Percentiles rank a stretch among this genome's conserved stretches.
phyloP scores from a whole-genome alignment of 306 rosid species.

The Inga leiocalycina region DNA sequence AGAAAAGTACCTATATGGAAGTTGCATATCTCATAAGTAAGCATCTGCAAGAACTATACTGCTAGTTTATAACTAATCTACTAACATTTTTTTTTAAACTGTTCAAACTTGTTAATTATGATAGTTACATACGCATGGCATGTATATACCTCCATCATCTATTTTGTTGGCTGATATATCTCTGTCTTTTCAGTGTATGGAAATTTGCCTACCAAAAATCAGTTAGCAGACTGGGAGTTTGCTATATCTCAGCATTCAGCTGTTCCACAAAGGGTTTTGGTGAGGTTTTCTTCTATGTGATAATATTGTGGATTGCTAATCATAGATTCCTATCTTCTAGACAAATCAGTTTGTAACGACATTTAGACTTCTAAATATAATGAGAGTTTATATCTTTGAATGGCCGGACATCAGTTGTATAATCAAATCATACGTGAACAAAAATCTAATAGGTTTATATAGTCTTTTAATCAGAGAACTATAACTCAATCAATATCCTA shows the following conservation, averaged over 20 bases:
- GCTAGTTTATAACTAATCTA: neutral
- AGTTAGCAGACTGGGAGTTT: slow-evolving; percentile 79
- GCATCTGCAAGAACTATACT: slow-evolving; percentile 16
- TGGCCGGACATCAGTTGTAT: neutral
- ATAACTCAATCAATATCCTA: neutral
- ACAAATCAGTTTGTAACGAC: neutral
- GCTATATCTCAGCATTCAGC: slow-evolving; percentile 92
- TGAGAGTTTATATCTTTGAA: neutral
- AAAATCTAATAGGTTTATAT: slow-evolving; percentile 10
- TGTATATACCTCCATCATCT: neutral
- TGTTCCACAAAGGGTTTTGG: slow-evolving; percentile 89
- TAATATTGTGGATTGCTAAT: neutral
- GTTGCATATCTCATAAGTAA: slow-evolving; percentile 84
- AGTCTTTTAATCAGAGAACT: slow-evolving; percentile 9
- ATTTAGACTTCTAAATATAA: neutral
- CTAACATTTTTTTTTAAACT: neutral
- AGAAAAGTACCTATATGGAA: slow-evolving; percentile 76
- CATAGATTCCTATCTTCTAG: slow-evolving; percentile 1
- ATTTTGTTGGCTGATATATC: slow-evolving; percentile 21
- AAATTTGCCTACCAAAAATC: slow-evolving; percentile 81
- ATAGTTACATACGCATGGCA: neutral
- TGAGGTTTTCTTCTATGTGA: slow-evolving; percentile 40
- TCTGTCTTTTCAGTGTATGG: slow-evolving; percentile 69
- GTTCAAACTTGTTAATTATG: neutral
- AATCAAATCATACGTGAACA: slow-evolving; percentile 3